Evolutionary conservation across 257 asterid species (phyloP).

Genomic region (Osmanthus fragrans): DNA sequence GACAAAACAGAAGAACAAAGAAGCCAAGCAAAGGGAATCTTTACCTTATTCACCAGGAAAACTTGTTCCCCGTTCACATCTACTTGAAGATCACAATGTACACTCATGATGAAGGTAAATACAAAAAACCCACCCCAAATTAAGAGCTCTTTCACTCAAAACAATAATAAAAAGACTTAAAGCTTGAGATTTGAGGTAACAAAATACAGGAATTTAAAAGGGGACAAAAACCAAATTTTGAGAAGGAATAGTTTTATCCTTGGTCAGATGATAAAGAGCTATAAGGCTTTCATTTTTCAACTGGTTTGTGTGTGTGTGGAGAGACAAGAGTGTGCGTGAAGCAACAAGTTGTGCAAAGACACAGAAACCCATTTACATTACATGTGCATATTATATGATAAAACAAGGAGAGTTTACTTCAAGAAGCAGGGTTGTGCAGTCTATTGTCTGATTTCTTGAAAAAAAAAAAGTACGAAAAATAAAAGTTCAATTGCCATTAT

Average conservation of each 20-base stretch:
- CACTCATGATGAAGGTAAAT: constrained; percentile 47
- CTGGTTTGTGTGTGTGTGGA: constrained; percentile 14
- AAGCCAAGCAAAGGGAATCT: background rate
- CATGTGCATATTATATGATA: constrained; percentile 20
- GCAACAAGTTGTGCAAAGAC: constrained; percentile 34
- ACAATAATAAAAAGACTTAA: too few relatives aligned
- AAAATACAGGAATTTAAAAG: too few relatives aligned
- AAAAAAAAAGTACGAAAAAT: too few relatives aligned
- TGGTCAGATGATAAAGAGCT: constrained; percentile 30
- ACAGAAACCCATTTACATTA: constrained; percentile 29
- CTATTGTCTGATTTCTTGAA: constrained; percentile 41
- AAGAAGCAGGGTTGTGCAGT: constrained; percentile 15
- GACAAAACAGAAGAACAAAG: too few relatives aligned
- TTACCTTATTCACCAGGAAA: constrained; percentile 78
- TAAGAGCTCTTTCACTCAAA: background rate
- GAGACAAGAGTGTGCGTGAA: constrained; percentile 62
- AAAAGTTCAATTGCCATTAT: too few relatives aligned
- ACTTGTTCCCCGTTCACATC: constrained; percentile 87
- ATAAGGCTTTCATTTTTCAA: constrained; percentile 26
- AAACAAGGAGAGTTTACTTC: constrained; percentile 14
- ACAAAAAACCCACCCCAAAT: constrained; percentile 40
- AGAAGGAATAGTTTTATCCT: constrained; percentile 48
- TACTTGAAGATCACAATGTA: constrained; percentile 63
- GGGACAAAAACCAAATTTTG: constrained; percentile 37
- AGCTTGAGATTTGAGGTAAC: too few relatives aligned